These are phyloP conservation scores for Trametes versicolor DNA, from an alignment of 1,284 basidiomycete genomes.

Conservation along the genomic window DNA sequence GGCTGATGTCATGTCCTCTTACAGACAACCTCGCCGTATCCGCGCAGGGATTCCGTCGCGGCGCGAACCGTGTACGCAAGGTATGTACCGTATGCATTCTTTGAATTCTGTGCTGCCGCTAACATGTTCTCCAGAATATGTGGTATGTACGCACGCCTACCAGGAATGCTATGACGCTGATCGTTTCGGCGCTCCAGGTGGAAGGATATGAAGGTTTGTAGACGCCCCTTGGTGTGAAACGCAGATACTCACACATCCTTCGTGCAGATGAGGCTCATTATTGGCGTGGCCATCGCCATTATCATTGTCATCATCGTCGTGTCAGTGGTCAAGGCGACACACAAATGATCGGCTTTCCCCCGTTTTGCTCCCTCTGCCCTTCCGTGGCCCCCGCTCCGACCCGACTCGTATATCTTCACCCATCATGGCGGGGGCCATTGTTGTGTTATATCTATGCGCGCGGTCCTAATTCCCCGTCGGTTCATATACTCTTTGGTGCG, in stretches of 20 bases:
- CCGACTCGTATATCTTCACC: constrained; percentile 30
- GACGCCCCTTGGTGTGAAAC: background rate
- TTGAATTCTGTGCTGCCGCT: constrained; percentile 33
- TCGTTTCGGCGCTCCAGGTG: constrained; percentile 65
- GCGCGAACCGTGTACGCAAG: constrained; percentile 98
- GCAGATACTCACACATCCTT: no score
- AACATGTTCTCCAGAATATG: constrained; percentile 69
- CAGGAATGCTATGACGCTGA: constrained; percentile 28
- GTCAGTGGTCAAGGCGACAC: constrained; percentile 86
- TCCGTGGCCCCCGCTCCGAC: constrained; percentile 26
- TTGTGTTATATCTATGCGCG: constrained; percentile 38
- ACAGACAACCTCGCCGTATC: constrained; percentile 96
- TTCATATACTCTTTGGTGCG: constrained; percentile 27
- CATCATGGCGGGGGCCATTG: constrained; percentile 34
- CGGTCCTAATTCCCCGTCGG: constrained; percentile 34
- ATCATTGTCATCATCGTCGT: constrained; percentile 95
- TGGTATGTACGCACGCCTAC: constrained; percentile 65
- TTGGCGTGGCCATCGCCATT: constrained; percentile 86
- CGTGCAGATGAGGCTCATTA: constrained; percentile 87
- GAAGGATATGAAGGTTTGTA: constrained; percentile 93
- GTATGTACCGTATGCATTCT: constrained; percentile 58
- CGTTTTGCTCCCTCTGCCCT: constrained; percentile 15
- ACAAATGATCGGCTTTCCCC: constrained; percentile 48
- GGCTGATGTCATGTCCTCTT: constrained; percentile 18
- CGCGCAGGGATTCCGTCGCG: constrained; percentile 98